These are phyloP conservation scores for maize (Zea mays) DNA, from an alignment of 176 grass and related monocot species.

Conservation along the genomic window Zm-B73-REFERENCE-NAM-5.0 NC_050100.1:209203501-209204000, in stretches of 20 bases:
- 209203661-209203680: slow-evolving; percentile 11
- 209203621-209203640: slow-evolving; percentile 12
- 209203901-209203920: no score
- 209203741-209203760: background rate
- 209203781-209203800: no score
- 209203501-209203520: slow-evolving; percentile 22
- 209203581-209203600: slow-evolving; percentile 4
- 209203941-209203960: no score
- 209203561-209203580: slow-evolving; percentile 1
- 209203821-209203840: no score
- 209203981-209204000: no score
- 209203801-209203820: no score
- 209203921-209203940: no score
- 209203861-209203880: no score
- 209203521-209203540: slow-evolving; percentile 14
- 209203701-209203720: background rate
- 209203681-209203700: slow-evolving; percentile 1
- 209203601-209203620: slow-evolving; percentile 25
- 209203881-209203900: no score
- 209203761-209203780: background rate
- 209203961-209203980: no score
- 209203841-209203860: no score
- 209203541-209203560: slow-evolving; percentile 16
- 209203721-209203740: background rate
- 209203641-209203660: slow-evolving; percentile 9